phyloP scores from a whole-genome alignment of 2,329 filamentous ascomycete genomes.

The Colletotrichum chrysophilum region DNA sequence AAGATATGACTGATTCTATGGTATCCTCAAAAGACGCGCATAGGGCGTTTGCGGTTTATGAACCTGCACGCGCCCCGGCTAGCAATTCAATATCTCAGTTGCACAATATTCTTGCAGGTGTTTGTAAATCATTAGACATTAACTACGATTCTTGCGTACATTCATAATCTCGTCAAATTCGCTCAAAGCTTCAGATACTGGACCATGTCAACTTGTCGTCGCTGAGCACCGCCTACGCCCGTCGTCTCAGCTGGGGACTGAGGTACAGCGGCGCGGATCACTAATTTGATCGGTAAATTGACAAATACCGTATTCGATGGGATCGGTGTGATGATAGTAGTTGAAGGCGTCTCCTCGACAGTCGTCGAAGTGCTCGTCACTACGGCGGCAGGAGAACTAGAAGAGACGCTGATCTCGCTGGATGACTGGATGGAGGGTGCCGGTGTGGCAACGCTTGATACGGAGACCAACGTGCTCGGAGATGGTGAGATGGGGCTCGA shows the following conservation, averaged over 20 bases:
- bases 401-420: not conserved
- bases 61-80: not conserved
- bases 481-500: not conserved
- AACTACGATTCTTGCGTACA: not conserved
- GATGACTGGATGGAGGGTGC: not conserved
- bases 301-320: not conserved
- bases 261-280: not conserved
- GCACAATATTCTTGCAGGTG: not conserved
- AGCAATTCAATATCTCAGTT: not conserved
- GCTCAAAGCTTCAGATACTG: not conserved
- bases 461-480: not conserved
- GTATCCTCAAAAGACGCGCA: not conserved
- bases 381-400: not conserved
- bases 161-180: not conserved
- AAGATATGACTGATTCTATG: not conserved
- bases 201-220: not conserved
- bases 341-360: not conserved
- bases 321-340: not conserved
- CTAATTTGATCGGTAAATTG: not conserved
- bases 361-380: not conserved
- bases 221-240: not conserved
- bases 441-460: not conserved
- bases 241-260: not conserved
- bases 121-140: not conserved
- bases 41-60: not conserved